Conservation (phyloP, 306 rosid species). For the Quercus dentata region DNA sequence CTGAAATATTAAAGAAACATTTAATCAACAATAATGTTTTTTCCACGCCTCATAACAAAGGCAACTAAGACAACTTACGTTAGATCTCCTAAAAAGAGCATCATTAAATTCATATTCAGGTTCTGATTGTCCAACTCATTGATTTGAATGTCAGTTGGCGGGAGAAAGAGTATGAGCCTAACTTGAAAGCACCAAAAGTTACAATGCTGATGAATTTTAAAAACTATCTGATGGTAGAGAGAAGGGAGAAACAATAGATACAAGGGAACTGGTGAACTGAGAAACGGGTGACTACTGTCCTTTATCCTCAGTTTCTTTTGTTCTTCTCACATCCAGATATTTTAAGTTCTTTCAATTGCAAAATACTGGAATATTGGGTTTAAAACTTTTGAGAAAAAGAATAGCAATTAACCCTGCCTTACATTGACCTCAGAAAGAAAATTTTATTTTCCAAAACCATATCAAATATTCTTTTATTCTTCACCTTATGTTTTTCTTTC, state of each 20-base stretch:
- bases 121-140: slow-evolving; percentile 68
- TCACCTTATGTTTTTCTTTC: no score
- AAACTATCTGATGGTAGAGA: neutral
- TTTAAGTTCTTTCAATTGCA: no score
- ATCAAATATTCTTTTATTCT: no score
- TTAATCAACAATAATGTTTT: no score
- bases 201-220: neutral
- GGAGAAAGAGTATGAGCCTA: slow-evolving; percentile 81
- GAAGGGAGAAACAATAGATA: neutral
- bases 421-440: no score
- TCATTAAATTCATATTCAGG: slow-evolving; percentile 66
- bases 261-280: neutral
- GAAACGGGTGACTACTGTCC: slow-evolving; percentile 49
- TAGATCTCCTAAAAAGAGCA: slow-evolving; percentile 70
- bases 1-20: no score
- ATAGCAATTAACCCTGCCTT: no score
- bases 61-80: slow-evolving; percentile 36
- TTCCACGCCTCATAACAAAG: neutral
- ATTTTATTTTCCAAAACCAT: no score
- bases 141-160: slow-evolving; percentile 65
- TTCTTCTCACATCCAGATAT: no score
- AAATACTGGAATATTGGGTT: no score
- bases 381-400: no score
- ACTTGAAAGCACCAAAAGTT: slow-evolving; percentile 15
- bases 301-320: slow-evolving; percentile 37